Percentiles rank a stretch among this genome's conserved stretches.
Evolutionary conservation across 2,329 filamentous ascomycete genomes (phyloP).

Genomic region (Cladobotryum mycophilum): DNA sequence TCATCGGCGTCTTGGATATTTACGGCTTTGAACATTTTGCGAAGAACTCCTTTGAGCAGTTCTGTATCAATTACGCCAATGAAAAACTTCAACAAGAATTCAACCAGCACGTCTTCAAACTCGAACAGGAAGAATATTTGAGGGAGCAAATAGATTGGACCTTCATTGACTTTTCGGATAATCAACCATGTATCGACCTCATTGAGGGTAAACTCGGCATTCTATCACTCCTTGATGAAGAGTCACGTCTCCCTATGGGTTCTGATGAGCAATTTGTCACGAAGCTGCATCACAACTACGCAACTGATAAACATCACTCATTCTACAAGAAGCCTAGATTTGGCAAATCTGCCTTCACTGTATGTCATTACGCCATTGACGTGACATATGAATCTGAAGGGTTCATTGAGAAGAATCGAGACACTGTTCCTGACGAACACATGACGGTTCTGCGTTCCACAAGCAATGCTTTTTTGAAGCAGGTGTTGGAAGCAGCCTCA

Average conservation of each 20-base stretch:
- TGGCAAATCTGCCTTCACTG: conserved; percentile 93
- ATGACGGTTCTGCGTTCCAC: conserved; percentile 86
- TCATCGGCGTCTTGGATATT: conserved; percentile 98
- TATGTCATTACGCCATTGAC: conserved; percentile 96
- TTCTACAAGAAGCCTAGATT: conserved; percentile 99
- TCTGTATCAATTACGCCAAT: conserved; percentile 99
- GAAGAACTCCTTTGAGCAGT: conserved; percentile 94
- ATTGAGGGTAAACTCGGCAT: conserved; percentile 97
- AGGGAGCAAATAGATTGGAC: conserved; percentile 99
- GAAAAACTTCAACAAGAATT: conserved; percentile 99
- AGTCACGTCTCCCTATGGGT: conserved; percentile 93
- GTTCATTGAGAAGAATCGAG: conserved; percentile 98
- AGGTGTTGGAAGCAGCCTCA: conserved; percentile 79
- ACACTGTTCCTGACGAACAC: conserved; percentile 97
- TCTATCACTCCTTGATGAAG: conserved; percentile 86
- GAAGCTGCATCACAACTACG: conserved; percentile 92
- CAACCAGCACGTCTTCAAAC: conserved; percentile 99
- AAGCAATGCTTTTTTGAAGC: conserved; percentile 74
- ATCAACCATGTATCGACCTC: conserved; percentile 96
- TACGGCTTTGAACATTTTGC: conserved; percentile 99
- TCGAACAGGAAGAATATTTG: conserved; percentile 97
- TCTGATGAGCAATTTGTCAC: conserved; percentile 95
- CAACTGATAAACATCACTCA: conserved; percentile 81
- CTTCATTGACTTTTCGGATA: conserved; percentile 99
- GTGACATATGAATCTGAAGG: conserved; percentile 98